These are phyloP conservation scores for Chalciporus pseudorubinellus DNA, from an alignment of 768 basidiomycete species.

Conservation along the genomic window DNA sequence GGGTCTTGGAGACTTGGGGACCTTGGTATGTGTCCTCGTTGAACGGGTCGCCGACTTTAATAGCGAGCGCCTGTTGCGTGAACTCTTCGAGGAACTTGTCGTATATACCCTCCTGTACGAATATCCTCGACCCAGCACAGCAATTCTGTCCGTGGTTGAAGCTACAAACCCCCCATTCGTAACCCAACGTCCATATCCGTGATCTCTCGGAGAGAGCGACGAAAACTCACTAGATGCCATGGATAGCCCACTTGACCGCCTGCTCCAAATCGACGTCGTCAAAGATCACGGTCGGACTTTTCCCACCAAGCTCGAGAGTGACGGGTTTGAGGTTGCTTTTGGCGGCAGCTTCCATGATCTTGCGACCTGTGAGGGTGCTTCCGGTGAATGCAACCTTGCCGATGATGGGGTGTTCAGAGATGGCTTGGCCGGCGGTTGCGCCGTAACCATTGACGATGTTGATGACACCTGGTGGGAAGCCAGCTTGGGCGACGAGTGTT, in stretches of 20 bases:
- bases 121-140: constrained; percentile 79
- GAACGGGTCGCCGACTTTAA: constrained; percentile 77
- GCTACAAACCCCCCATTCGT: constrained; percentile 35
- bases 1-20: constrained; percentile 73
- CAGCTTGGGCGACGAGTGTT: constrained; percentile 61
- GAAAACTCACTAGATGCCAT: constrained; percentile 71
- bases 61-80: constrained; percentile 47
- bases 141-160: constrained; percentile 78
- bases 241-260: constrained; percentile 67
- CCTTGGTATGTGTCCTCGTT: constrained; percentile 59
- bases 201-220: background rate
- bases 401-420: constrained; percentile 61
- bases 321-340: constrained; percentile 80
- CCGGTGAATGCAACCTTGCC: constrained; percentile 86
- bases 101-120: constrained; percentile 76
- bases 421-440: constrained; percentile 65
- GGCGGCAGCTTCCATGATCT: constrained; percentile 76
- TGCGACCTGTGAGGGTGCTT: constrained; percentile 74
- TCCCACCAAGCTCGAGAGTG: constrained; percentile 57
- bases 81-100: constrained; percentile 69
- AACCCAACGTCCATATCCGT: constrained; percentile 2
- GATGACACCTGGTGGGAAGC: constrained; percentile 75
- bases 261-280: constrained; percentile 46
- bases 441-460: constrained; percentile 79
- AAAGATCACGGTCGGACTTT: constrained; percentile 48